phyloP scores from a whole-genome alignment of 2,329 filamentous ascomycete genomes.

The Neonectria coccinea region DNA sequence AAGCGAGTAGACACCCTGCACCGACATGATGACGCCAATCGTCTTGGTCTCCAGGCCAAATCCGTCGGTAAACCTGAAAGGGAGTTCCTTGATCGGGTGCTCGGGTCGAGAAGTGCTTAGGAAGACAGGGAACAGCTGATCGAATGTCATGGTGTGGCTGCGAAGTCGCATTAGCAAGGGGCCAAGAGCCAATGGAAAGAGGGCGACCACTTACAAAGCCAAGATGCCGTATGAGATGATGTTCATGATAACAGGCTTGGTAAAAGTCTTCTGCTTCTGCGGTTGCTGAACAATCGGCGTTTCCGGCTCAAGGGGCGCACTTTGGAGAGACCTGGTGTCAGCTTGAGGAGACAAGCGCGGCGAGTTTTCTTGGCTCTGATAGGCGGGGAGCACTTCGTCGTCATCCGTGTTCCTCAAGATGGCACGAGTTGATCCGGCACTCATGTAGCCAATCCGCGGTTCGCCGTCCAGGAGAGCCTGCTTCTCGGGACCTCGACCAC shows the following conservation, averaged over 20 bases:
- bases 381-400: slow-evolving; percentile 75
- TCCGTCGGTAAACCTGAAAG: slow-evolving; percentile 90
- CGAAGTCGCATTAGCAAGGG: slow-evolving; percentile 32
- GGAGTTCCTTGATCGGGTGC: slow-evolving; percentile 69
- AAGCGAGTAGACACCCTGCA: slow-evolving; percentile 92
- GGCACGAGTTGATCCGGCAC: slow-evolving; percentile 24
- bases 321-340: slow-evolving; percentile 36
- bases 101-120: slow-evolving; percentile 74
- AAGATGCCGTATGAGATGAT: slow-evolving; percentile 92
- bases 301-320: slow-evolving; percentile 41
- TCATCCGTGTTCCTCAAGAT: slow-evolving; percentile 34
- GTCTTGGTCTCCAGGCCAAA: slow-evolving; percentile 85
- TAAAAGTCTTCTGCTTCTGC: slow-evolving; percentile 72
- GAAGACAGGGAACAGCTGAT: slow-evolving; percentile 92
- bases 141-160: slow-evolving; percentile 96
- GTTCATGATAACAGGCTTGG: slow-evolving; percentile 84
- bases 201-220: slow-evolving; percentile 79
- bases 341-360: slow-evolving; percentile 56
- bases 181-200: neutral
- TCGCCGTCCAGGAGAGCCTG: slow-evolving; percentile 73
- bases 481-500: slow-evolving; percentile 63
- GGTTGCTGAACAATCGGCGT: slow-evolving; percentile 22
- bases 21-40: slow-evolving; percentile 88
- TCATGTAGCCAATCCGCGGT: slow-evolving; percentile 70
- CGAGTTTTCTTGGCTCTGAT: slow-evolving; percentile 71